Percentiles rank a stretch among this genome's conserved stretches.
These are phyloP conservation scores for Boechera stricta DNA, from an alignment of 345 rosid genomes.

Conservation along the genomic window DNA sequence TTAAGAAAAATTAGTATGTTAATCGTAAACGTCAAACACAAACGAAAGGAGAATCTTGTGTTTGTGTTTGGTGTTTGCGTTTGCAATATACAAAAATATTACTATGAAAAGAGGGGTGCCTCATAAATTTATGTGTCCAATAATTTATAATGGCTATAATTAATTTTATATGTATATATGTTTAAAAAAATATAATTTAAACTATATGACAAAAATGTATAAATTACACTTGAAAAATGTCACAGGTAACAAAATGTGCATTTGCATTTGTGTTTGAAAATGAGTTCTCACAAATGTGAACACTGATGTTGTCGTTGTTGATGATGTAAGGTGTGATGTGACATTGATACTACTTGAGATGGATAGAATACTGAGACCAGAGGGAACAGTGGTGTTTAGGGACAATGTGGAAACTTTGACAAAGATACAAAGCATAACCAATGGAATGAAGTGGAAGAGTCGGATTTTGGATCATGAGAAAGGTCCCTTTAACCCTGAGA, in stretches of 20 bases:
- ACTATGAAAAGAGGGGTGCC: background rate
- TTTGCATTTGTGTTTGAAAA: constrained; percentile 8
- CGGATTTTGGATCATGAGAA: constrained; percentile 91
- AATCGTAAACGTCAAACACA: background rate
- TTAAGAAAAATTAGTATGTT: background rate
- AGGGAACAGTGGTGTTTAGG: constrained; percentile 91
- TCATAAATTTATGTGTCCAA: background rate
- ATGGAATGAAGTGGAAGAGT: constrained; percentile 94
- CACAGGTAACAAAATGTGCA: background rate
- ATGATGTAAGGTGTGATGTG: constrained; percentile 73
- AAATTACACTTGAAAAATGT: too few relatives aligned
- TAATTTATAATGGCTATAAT: background rate
- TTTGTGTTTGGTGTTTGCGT: background rate
- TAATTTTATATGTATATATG: background rate
- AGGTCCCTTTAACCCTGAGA: constrained; percentile 97
- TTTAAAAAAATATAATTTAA: background rate
- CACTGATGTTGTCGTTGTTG: constrained; percentile 22
- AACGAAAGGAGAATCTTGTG: background rate
- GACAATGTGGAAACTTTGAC: constrained; percentile 82
- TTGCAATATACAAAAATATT: background rate
- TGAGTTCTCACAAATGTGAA: background rate
- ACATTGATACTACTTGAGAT: constrained; percentile 87
- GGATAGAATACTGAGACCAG: constrained; percentile 94
- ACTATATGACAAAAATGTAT: background rate
- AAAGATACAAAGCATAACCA: constrained; percentile 75